phyloP scores from a whole-genome alignment of 441 rosid species.

The Erodium chrysanthum region DNA sequence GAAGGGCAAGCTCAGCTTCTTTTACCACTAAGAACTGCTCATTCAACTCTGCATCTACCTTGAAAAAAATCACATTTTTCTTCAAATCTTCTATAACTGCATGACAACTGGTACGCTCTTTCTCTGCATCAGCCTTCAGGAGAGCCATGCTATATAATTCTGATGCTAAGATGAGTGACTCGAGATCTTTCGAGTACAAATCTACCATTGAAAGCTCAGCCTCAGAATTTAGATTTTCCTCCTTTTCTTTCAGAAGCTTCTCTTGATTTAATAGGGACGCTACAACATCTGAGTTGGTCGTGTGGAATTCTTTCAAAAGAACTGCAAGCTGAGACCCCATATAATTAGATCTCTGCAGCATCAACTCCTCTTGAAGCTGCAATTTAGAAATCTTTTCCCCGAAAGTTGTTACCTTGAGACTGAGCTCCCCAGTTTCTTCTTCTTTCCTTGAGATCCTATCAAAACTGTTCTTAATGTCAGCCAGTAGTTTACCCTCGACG shows the following conservation, averaged over 20 bases:
- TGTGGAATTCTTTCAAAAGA: slow-evolving; percentile 70
- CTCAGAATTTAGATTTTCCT: slow-evolving; percentile 43
- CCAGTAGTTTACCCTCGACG: slow-evolving; percentile 72
- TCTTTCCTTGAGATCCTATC: slow-evolving; percentile 71
- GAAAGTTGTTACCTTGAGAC: slow-evolving; percentile 48
- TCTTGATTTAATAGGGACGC: slow-evolving; percentile 53
- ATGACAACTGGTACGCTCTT: slow-evolving; percentile 26
- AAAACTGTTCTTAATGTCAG: slow-evolving; percentile 75
- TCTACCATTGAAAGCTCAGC: slow-evolving; percentile 42
- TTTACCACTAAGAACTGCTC: slow-evolving; percentile 32
- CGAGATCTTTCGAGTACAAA: slow-evolving; percentile 58
- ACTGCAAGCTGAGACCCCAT: slow-evolving; percentile 74
- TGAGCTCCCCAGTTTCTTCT: slow-evolving; percentile 60
- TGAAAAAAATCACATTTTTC: slow-evolving; percentile 37
- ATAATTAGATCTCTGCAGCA: slow-evolving; percentile 74
- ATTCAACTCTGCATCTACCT: slow-evolving; percentile 49
- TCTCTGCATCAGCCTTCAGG: slow-evolving; percentile 28
- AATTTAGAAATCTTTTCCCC: slow-evolving; percentile 61
- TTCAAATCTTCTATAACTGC: slow-evolving; percentile 40
- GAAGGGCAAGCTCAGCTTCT: slow-evolving; percentile 29
- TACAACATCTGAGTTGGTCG: slow-evolving; percentile 38
- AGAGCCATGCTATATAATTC: slow-evolving; percentile 41
- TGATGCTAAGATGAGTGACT: slow-evolving; percentile 48
- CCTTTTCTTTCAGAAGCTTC: slow-evolving; percentile 43
- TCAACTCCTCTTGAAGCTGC: slow-evolving; percentile 80